These are phyloP conservation scores for Ophiostoma himal-ulmi DNA, from an alignment of 2,329 filamentous ascomycete genomes.

Conservation along the genomic window DNA sequence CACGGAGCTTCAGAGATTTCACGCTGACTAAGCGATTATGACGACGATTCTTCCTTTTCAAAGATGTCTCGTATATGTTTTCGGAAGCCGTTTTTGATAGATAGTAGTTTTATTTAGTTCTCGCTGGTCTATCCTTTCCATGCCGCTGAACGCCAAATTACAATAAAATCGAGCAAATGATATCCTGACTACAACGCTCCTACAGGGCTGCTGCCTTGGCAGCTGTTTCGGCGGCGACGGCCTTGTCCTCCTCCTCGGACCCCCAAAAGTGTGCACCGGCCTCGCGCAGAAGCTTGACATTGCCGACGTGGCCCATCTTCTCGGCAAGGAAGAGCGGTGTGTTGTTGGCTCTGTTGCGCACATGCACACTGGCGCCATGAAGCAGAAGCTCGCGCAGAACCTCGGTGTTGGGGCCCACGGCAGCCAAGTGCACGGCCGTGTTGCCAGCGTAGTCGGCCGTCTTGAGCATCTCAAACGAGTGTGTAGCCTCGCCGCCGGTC, in stretches of 20 bases:
- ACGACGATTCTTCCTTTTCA: not conserved
- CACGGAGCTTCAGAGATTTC: not conserved
- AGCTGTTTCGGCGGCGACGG: not conserved
- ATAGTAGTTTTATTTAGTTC: not conserved
- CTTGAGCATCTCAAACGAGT: conserved; percentile 53
- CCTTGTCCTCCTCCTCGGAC: conserved; percentile 36
- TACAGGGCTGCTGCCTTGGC: not conserved
- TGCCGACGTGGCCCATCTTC: conserved; percentile 50
- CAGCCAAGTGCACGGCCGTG: conserved; percentile 57
- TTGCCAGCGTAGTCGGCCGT: conserved; percentile 77
- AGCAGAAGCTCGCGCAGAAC: conserved; percentile 55
- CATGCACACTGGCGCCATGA: conserved; percentile 61
- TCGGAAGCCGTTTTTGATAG: not conserved
- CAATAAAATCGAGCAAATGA: not conserved
- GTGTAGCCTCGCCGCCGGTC: conserved; percentile 50
- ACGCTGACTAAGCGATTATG: not conserved
- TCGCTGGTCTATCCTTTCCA: not conserved
- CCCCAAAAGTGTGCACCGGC: conserved; percentile 57
- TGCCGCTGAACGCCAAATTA: not conserved
- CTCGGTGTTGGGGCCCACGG: conserved; percentile 48
- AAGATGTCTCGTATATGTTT: not conserved
- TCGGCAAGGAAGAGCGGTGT: conserved; percentile 60
- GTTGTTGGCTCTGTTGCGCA: conserved; percentile 58
- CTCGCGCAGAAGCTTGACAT: conserved; percentile 49
- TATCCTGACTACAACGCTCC: too few relatives aligned